Conservation (phyloP, 495 filamentous ascomycete genomes). For the Xylaria acuta region DNA sequence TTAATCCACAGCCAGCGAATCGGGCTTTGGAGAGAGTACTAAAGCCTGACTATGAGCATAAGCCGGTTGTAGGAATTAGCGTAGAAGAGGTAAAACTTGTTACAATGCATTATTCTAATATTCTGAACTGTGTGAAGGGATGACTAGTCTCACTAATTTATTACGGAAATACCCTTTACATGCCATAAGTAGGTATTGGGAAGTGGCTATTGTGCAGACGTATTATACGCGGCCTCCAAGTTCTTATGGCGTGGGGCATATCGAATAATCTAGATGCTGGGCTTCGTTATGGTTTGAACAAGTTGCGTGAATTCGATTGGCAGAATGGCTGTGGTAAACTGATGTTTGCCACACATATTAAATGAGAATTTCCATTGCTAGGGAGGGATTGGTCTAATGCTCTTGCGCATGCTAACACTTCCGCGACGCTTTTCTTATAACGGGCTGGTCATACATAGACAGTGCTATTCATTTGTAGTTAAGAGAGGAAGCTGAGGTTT, state of each 20-base stretch:
- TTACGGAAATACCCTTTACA: neutral
- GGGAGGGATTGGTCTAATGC: neutral
- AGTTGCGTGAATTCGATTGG: neutral
- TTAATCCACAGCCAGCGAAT: slow-evolving; percentile 15
- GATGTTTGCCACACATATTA: neutral
- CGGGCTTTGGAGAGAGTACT: neutral
- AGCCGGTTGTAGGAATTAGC: neutral
- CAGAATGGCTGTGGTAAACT: neutral
- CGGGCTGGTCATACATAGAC: neutral
- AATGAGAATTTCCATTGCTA: neutral
- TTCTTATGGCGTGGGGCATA: neutral
- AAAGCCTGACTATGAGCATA: neutral
- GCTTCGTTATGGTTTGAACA: neutral
- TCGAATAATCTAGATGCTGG: neutral
- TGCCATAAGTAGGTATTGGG: neutral
- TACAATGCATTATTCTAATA: neutral
- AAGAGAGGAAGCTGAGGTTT: neutral
- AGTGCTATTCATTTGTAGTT: neutral
- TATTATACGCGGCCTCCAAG: neutral
- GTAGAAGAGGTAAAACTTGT: neutral
- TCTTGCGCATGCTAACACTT: neutral
- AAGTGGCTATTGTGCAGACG: neutral
- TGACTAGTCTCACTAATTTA: neutral
- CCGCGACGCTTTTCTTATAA: neutral
- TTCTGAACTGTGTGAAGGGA: neutral